Conservation (phyloP, 2,329 filamentous ascomycete genomes). For the Alternaria longipes region DNA sequence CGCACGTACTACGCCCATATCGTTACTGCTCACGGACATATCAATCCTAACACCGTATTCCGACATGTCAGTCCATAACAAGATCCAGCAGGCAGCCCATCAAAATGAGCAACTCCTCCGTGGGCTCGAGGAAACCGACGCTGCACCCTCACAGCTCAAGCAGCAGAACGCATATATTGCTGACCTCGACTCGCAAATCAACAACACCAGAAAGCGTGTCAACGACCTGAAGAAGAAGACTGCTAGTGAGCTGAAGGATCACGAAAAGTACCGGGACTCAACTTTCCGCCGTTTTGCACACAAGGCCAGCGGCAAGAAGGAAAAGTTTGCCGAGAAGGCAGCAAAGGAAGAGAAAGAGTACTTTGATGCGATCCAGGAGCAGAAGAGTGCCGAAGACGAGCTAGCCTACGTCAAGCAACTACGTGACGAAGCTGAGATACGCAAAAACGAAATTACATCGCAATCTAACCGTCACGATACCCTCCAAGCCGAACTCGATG, state of each 20-base stretch:
- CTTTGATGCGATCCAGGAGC: conserved; percentile 45
- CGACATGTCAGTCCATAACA: conserved; percentile 35
- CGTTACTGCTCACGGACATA: not conserved
- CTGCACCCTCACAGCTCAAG: conserved; percentile 40
- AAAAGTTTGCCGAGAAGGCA: conserved; percentile 43
- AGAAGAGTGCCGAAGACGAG: conserved; percentile 45
- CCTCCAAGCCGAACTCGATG: conserved; percentile 40
- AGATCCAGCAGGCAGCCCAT: conserved; percentile 39
- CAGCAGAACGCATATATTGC: conserved; percentile 43
- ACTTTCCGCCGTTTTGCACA: conserved; percentile 44
- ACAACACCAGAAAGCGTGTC: conserved; percentile 27
- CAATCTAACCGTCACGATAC: conserved; percentile 28
- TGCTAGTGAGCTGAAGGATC: conserved; percentile 36
- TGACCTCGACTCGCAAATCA: conserved; percentile 38
- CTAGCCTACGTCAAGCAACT: conserved; percentile 37
- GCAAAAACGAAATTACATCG: conserved; percentile 24
- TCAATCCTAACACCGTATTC: not conserved
- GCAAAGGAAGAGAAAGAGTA: conserved; percentile 49
- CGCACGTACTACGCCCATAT: not conserved
- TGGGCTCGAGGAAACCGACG: conserved; percentile 41
- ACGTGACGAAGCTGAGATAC: conserved; percentile 34
- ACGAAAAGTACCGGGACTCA: conserved; percentile 48
- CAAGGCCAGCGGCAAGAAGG: conserved; percentile 41
- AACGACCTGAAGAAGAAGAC: conserved; percentile 31
- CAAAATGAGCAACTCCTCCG: conserved; percentile 38